Conservation (phyloP, 2,329 filamentous ascomycete genomes). For the Zalaria obscura region DNA sequence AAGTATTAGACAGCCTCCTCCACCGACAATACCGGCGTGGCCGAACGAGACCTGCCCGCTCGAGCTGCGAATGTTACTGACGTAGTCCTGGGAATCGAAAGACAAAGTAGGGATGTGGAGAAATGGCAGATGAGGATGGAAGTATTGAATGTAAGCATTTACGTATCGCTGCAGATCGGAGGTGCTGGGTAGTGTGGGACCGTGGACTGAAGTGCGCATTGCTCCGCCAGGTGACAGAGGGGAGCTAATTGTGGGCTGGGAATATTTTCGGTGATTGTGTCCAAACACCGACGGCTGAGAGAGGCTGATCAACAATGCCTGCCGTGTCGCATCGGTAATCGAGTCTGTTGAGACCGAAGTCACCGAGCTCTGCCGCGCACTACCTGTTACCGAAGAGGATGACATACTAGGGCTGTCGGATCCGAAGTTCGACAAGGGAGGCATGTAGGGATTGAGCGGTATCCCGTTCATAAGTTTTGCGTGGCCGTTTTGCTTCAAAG, state of each 20-base stretch:
- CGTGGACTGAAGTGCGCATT: slow-evolving; percentile 19
- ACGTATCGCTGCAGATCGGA: slow-evolving; percentile 83
- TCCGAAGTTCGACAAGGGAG: slow-evolving; percentile 45
- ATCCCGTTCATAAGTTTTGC: slow-evolving; percentile 49
- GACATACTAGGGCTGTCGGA: slow-evolving; percentile 50
- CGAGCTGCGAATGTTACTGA: slow-evolving; percentile 44
- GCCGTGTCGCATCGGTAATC: slow-evolving; percentile 51
- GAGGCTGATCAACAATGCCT: slow-evolving; percentile 47
- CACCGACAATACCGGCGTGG: slow-evolving; percentile 48
- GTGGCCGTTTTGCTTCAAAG: slow-evolving; percentile 46
- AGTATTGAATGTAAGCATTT: slow-evolving; percentile 77
- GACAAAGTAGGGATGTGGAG: slow-evolving; percentile 82
- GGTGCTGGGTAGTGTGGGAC: slow-evolving; percentile 57
- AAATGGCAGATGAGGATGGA: slow-evolving; percentile 91
- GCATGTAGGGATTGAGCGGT: slow-evolving; percentile 37
- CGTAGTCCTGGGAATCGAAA: slow-evolving; percentile 64
- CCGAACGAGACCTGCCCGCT: slow-evolving; percentile 36
- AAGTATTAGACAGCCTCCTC: slow-evolving; percentile 72
- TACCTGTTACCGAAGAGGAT: slow-evolving; percentile 57
- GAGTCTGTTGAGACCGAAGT: slow-evolving; percentile 49
- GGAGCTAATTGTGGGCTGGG: slow-evolving; percentile 42
- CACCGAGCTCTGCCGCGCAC: slow-evolving; percentile 44
- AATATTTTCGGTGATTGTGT: slow-evolving; percentile 40
- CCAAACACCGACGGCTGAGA: slow-evolving; percentile 44
- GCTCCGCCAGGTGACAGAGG: slow-evolving; percentile 26